Evolutionary conservation across 805 yeast genomes (phyloP).

Genomic region (Candida orba): DNA sequence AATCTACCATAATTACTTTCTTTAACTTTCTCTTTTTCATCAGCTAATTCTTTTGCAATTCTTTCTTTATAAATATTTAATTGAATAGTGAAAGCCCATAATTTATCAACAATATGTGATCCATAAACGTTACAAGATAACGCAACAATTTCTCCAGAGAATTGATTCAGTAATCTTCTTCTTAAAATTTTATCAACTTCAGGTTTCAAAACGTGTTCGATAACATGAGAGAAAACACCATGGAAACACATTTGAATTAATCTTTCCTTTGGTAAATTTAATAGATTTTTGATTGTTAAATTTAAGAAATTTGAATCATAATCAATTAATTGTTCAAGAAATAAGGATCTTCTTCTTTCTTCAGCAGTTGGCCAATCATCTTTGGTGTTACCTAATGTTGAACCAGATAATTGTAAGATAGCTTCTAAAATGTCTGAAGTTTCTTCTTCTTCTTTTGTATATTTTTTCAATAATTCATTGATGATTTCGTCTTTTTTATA

Average conservation of each 20-base stretch:
- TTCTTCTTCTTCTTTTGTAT: conserved; percentile 30
- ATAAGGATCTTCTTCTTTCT: conserved; percentile 72
- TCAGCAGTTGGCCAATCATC: conserved; percentile 93
- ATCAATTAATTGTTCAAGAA: conserved; percentile 64
- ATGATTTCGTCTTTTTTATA: conserved; percentile 57
- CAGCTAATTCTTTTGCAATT: conserved; percentile 60
- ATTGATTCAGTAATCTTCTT: conserved; percentile 60
- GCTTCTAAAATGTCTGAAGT: conserved; percentile 50
- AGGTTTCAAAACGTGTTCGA: conserved; percentile 57
- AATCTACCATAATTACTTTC: conserved; percentile 80
- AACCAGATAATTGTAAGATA: conserved; percentile 52
- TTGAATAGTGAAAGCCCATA: conserved; percentile 73
- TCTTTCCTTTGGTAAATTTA: conserved; percentile 53
- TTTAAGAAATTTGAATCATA: conserved; percentile 56
- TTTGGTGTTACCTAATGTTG: conserved; percentile 74
- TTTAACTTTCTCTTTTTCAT: conserved; percentile 61
- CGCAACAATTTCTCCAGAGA: conserved; percentile 47
- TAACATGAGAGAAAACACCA: conserved; percentile 86
- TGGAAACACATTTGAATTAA: conserved; percentile 73
- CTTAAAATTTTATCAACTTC: conserved; percentile 47
- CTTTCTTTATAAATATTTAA: conserved; percentile 82
- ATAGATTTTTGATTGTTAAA: conserved; percentile 51
- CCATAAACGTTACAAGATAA: conserved; percentile 84
- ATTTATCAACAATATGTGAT: conserved; percentile 79
- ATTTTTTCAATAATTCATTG: conserved; percentile 37